Conservation (phyloP, 2,329 filamentous ascomycete species). For the Dothistroma pini region DNA sequence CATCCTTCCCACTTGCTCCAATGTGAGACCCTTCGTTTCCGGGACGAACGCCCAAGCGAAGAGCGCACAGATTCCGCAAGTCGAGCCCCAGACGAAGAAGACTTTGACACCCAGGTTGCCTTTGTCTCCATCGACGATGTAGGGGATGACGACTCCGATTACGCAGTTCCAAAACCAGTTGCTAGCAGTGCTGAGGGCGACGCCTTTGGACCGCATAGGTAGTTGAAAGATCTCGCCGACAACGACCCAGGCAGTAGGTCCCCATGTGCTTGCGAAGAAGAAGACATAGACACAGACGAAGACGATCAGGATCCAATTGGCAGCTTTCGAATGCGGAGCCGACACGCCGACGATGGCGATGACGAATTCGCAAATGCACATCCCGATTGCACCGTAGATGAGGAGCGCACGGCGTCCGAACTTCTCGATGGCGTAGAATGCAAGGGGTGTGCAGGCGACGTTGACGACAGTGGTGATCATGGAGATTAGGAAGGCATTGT, state of each 20-base stretch:
- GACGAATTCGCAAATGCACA: slow-evolving; percentile 82
- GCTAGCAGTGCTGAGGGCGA: slow-evolving; percentile 79
- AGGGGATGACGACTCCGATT: slow-evolving; percentile 68
- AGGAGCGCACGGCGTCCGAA: slow-evolving; percentile 78
- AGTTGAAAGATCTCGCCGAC: slow-evolving; percentile 90
- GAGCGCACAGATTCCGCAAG: slow-evolving; percentile 32
- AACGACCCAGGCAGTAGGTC: slow-evolving; percentile 59
- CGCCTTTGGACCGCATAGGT: slow-evolving; percentile 51
- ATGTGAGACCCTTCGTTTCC: slow-evolving; percentile 39
- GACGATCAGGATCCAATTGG: slow-evolving; percentile 59
- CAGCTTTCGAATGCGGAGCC: slow-evolving; percentile 46
- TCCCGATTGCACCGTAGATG: slow-evolving; percentile 71
- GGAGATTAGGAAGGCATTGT: slow-evolving; percentile 76
- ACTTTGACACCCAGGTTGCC: slow-evolving; percentile 51
- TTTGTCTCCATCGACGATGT: slow-evolving; percentile 60
- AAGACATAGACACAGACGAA: slow-evolving; percentile 93
- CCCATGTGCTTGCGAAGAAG: slow-evolving; percentile 87
- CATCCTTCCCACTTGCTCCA: slow-evolving; percentile 34
- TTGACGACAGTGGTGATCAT: slow-evolving; percentile 88
- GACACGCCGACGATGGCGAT: slow-evolving; percentile 59
- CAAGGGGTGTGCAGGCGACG: slow-evolving; percentile 77
- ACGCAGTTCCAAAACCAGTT: slow-evolving; percentile 53
- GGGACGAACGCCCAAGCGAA: slow-evolving; percentile 40
- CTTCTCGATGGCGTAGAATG: slow-evolving; percentile 82
- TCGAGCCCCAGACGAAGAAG: slow-evolving; percentile 46